Evolutionary conservation across 192 early-diverging fungal species (phyloP).

Genomic region (Umbelopsis sp.): DNA sequence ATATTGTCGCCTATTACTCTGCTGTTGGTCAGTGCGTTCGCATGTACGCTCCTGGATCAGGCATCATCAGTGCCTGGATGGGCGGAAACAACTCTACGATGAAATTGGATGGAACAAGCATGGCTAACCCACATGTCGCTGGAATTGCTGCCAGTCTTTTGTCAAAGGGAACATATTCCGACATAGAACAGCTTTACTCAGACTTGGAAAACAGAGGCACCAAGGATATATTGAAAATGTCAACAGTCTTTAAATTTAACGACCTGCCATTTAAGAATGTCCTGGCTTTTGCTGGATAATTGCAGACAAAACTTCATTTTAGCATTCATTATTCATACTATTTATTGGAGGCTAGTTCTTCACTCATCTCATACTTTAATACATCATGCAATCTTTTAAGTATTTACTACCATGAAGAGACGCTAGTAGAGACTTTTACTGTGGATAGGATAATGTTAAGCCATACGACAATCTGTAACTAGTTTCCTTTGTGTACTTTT

Average conservation of each 20-base stretch:
- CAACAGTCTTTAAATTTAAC: neutral
- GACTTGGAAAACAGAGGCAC: slow-evolving; percentile 22
- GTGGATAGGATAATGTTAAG: too few species aligned
- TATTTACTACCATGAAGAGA: too few species aligned
- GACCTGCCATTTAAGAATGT: neutral
- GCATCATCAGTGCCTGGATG: slow-evolving; percentile 48
- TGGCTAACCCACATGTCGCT: slow-evolving; percentile 52
- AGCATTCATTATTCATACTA: neutral
- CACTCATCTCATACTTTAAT: too few species aligned
- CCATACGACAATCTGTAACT: too few species aligned
- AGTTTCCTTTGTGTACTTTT: too few species aligned
- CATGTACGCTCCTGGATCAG: slow-evolving; percentile 62
- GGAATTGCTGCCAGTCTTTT: slow-evolving; percentile 48
- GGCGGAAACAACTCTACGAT: slow-evolving; percentile 22
- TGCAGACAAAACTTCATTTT: neutral
- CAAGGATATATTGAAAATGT: slow-evolving; percentile 1
- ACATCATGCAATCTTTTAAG: too few species aligned
- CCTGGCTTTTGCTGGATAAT: neutral
- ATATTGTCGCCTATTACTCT: slow-evolving; percentile 48
- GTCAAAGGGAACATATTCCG: slow-evolving; percentile 25
- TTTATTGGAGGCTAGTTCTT: neutral
- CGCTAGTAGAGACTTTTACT: too few species aligned
- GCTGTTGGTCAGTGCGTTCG: slow-evolving; percentile 59
- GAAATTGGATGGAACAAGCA: slow-evolving; percentile 52
- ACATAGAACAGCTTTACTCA: slow-evolving; percentile 34